Conservation (phyloP, 306 rosid species). For the Comarum palustre region DNA sequence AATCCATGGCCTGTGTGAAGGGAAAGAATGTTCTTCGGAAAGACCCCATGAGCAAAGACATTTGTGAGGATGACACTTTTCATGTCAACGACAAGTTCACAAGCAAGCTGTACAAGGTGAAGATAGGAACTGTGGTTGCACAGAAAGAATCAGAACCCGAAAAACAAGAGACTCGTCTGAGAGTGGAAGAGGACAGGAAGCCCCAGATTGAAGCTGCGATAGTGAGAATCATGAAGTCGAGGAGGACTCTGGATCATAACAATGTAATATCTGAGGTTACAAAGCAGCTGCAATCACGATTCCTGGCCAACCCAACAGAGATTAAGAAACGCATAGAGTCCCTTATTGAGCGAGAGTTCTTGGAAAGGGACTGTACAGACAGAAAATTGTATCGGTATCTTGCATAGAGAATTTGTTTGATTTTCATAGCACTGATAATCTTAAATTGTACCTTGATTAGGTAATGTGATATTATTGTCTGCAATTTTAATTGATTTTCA, state of each 20-base stretch:
- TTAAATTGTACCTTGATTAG: conserved; percentile 31
- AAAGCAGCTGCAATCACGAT: conserved; percentile 65
- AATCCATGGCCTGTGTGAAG: conserved; percentile 81
- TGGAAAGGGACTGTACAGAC: conserved; percentile 70
- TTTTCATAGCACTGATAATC: conserved; percentile 20
- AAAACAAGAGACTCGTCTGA: conserved; percentile 74
- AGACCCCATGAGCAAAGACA: conserved; percentile 84
- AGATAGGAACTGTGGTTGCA: conserved; percentile 83
- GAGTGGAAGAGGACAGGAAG: conserved; percentile 84
- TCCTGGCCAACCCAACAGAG: conserved; percentile 68
- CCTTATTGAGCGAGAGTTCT: conserved; percentile 78
- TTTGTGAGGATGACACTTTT: conserved; percentile 65
- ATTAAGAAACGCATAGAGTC: conserved; percentile 83
- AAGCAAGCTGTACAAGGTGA: conserved; percentile 69
- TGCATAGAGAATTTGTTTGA: conserved; percentile 28
- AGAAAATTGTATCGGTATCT: conserved; percentile 63
- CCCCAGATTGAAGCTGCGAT: conserved; percentile 82
- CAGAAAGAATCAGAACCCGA: conserved; percentile 82
- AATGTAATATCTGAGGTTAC: conserved; percentile 81
- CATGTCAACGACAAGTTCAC: conserved; percentile 67
- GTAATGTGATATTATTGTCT: conserved; percentile 18
- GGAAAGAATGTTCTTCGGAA: conserved; percentile 78
- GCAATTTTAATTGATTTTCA: conserved; percentile 22
- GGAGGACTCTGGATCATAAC: conserved; percentile 73
- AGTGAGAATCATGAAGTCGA: conserved; percentile 81